These are phyloP conservation scores for Linum trigynum DNA, from an alignment of 345 rosid genomes.

Conservation along the genomic window DNA sequence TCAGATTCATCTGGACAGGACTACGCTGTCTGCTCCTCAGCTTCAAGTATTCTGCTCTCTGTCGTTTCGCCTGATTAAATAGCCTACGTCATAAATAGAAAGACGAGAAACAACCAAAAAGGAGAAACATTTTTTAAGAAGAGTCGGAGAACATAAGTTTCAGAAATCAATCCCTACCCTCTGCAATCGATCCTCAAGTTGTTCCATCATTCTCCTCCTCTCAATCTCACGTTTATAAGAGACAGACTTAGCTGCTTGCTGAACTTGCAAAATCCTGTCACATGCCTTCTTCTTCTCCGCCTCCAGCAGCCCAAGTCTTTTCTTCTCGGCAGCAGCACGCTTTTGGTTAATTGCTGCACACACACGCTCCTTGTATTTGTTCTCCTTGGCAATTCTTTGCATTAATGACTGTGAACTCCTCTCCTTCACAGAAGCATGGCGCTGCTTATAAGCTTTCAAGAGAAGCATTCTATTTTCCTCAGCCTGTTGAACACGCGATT, in stretches of 20 bases:
- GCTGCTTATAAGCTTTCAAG: conserved; percentile 58
- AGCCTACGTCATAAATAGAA: conserved; percentile 10
- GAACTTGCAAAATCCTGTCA: conserved; percentile 71
- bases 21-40: conserved; percentile 63
- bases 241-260: conserved; percentile 58
- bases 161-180: conserved; percentile 40
- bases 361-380: conserved; percentile 79
- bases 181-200: conserved; percentile 74
- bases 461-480: conserved; percentile 88
- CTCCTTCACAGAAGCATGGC: conserved; percentile 69
- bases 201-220: conserved; percentile 73
- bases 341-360: conserved; percentile 80
- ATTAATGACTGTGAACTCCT: conserved; percentile 68
- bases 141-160: background rate
- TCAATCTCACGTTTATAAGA: conserved; percentile 80
- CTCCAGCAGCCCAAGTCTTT: conserved; percentile 74
- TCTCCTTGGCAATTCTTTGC: conserved; percentile 75
- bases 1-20: conserved; percentile 35
- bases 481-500: conserved; percentile 72
- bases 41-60: conserved; percentile 81
- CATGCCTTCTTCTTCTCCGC: conserved; percentile 78
- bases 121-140: background rate
- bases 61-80: conserved; percentile 60
- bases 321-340: conserved; percentile 87
- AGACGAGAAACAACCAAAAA: background rate